Base-by-base conservation (phyloP, 2,329 filamentous ascomycete genomes). In the Aspergillus vadensis region DNA sequence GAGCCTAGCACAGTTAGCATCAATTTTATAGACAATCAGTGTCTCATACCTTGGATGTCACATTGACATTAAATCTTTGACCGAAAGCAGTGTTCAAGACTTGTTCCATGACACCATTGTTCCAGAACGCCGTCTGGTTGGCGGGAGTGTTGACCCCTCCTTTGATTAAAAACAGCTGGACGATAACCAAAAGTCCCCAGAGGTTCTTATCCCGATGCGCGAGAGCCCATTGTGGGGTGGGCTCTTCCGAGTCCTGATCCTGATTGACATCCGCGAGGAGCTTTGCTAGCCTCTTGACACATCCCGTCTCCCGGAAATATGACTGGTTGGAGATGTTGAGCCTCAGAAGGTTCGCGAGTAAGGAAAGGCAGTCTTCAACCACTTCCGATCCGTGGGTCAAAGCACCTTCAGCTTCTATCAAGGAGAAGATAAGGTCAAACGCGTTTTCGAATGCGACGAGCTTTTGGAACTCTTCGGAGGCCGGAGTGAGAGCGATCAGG, bases 361-460 rank as follows among this genome's bases (percentile, higher is more conserved):
- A 82, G 59, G 95, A 94, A 19, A 99, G 81, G 68, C 93, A 97
- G 75, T 99, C 95, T 76, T 98, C 94, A 3, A 97, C 91, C 12
- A 91, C 86, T 63, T 94, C 89, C 44, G 91, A 92, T 15, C 95
- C 95, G 68, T 96, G 88, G 4, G 83, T 84, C 48, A 99, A 80
- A 2, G 89, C 90, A 0, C 95, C 95, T 70, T 99, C 95, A 0
- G 83, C 81, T 65, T 89, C 85, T 56, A 99, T 91, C 56, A 98
- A 88, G 48, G 83, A 83, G 73, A 98, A 97, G 25, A 96, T 81
- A 47, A 89, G 88, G 63, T 95, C 92, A 69, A 97, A 98, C 0
- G 93, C 91, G 81, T 92, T 94, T 70, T 97, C 92, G 67, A 97
- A 98, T 0, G 92, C 95, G 23, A 98, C 93, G 2, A 98, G 84